phyloP scores from a whole-genome alignment of 495 filamentous ascomycete species.

The Trichoderma virens region DNA sequence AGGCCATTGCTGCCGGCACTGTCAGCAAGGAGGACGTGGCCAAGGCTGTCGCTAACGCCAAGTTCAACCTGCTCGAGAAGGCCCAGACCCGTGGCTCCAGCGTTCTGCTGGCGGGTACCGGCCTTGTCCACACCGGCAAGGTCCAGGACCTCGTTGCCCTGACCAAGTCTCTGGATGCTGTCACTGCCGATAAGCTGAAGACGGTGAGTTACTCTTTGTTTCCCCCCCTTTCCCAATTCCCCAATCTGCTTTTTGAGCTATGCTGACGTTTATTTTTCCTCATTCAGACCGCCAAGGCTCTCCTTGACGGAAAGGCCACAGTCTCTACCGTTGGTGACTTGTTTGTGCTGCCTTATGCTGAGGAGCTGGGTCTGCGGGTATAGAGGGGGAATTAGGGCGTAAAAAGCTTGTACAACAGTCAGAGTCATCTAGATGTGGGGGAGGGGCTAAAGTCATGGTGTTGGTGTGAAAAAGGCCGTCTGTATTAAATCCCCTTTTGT shows the following conservation, averaged over 20 bases:
- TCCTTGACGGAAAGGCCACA: constrained; percentile 81
- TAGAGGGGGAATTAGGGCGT: constrained; percentile 41
- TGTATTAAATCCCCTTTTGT: constrained; percentile 1
- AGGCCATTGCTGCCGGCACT: constrained; percentile 65
- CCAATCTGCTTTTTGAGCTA: constrained; percentile 2
- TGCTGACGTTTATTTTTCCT: constrained; percentile 23
- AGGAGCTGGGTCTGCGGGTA: constrained; percentile 89
- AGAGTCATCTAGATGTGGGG: constrained; percentile 10
- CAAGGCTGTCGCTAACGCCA: constrained; percentile 87
- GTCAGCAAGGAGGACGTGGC: constrained; percentile 75
- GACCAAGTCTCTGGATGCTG: constrained; percentile 67
- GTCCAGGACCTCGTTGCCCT: constrained; percentile 80
- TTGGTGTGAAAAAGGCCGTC: constrained; percentile 1
- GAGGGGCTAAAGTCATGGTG: neutral
- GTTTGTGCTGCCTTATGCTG: constrained; percentile 79
- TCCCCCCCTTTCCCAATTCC: constrained; percentile 9
- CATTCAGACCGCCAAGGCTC: constrained; percentile 69
- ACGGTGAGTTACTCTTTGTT: constrained; percentile 52
- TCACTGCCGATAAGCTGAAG: constrained; percentile 79
- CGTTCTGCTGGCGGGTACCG: constrained; percentile 65
- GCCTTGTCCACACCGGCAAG: constrained; percentile 67
- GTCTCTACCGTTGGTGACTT: constrained; percentile 85
- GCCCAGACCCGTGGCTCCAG: constrained; percentile 72
- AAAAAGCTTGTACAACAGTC: constrained; percentile 12
- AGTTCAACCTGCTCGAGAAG: constrained; percentile 83